A percentile compares a stretch with the other conserved stretches of the same genome.
Conservation (phyloP, 1,284 basidiomycete species). For the Tremellales sp. region DNA sequence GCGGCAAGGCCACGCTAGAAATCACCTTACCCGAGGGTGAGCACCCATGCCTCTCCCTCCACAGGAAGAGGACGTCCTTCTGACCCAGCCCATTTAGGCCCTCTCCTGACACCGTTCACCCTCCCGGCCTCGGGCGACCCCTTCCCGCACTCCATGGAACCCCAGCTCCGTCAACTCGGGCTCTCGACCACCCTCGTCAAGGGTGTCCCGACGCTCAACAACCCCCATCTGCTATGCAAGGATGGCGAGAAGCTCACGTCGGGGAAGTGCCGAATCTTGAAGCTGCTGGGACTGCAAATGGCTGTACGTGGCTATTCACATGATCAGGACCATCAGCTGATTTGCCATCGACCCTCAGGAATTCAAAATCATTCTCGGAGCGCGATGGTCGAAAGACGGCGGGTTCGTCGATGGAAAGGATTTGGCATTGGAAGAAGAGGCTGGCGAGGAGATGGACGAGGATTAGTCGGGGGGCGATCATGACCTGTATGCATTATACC, state of each 20-base stretch:
- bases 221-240: constrained; percentile 79
- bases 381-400: constrained; percentile 68
- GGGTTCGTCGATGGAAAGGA: constrained; percentile 61
- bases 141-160: constrained; percentile 95
- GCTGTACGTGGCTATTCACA: constrained; percentile 50
- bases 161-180: constrained; percentile 88
- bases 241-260: constrained; percentile 72
- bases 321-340: background rate
- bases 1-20: constrained; percentile 71
- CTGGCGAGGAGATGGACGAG: constrained; percentile 36
- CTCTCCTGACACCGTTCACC: constrained; percentile 52
- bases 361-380: constrained; percentile 68
- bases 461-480: constrained; percentile 28
- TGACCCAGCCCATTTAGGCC: constrained; percentile 35
- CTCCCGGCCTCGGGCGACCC: constrained; percentile 68
- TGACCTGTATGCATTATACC: too few species aligned
- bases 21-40: constrained; percentile 66
- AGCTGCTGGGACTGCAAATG: constrained; percentile 81
- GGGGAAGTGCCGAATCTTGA: constrained; percentile 84
- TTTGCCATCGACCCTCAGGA: constrained; percentile 26
- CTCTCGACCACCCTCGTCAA: constrained; percentile 77
- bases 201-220: constrained; percentile 81
- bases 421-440: constrained; percentile 39
- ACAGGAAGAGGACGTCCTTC: background rate
- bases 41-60: constrained; percentile 12